A percentile compares a stretch with the other conserved stretches of the same genome.
Evolutionary conservation across 495 filamentous ascomycete genomes (phyloP).

Genomic region (Podospora didyma): DNA sequence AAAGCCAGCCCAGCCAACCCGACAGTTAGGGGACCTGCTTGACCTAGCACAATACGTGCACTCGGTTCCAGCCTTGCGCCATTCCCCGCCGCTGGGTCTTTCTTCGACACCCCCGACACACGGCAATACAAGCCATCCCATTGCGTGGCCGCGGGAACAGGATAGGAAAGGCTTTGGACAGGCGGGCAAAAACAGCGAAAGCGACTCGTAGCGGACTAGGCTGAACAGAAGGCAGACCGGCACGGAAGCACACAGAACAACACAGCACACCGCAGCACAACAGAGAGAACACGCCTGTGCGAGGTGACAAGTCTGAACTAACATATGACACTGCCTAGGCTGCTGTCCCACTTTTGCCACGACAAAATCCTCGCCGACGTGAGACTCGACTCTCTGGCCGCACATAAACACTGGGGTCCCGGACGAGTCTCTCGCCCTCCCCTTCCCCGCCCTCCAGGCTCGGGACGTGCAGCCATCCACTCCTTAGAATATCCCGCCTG

Average conservation of each 20-base stretch:
- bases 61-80: no score
- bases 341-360: conserved; percentile 24
- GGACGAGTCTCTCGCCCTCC: conserved; percentile 5
- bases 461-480: conserved; percentile 8
- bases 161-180: background rate
- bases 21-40: no score
- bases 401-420: background rate
- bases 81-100: background rate
- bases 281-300: conserved; percentile 7
- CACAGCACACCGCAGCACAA: background rate
- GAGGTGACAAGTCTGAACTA: conserved; percentile 25
- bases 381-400: background rate
- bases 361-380: conserved; percentile 14
- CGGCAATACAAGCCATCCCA: background rate
- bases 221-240: background rate
- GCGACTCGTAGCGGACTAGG: background rate
- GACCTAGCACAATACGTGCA: no score
- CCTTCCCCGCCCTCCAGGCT: conserved; percentile 5
- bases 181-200: no score
- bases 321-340: conserved; percentile 28
- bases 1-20: background rate
- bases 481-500: conserved; percentile 22
- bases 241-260: conserved; percentile 9
- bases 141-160: background rate
- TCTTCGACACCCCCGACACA: no score